A percentile compares a stretch with the other conserved stretches of the same genome.
These are phyloP conservation scores for Parmales sp. DNA, from an alignment of 108 stramenopile species.

Conservation along the genomic window DNA sequence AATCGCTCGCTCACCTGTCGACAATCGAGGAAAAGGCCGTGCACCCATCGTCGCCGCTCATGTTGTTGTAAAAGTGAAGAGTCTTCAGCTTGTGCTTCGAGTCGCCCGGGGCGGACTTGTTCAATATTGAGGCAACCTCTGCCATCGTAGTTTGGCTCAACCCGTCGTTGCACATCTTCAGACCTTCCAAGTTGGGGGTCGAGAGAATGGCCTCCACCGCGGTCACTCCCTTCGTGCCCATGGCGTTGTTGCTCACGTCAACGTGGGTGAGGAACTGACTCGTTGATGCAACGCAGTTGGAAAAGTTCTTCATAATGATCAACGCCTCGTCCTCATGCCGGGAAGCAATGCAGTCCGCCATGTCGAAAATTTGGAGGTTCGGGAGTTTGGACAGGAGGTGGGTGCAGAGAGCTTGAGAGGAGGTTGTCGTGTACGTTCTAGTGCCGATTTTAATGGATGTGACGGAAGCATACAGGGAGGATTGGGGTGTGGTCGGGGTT, in stretches of 20 bases:
- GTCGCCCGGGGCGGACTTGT: slow-evolving; percentile 1
- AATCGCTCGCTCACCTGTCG: slow-evolving; percentile 32
- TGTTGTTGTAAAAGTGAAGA: slow-evolving; percentile 46
- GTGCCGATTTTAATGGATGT: too few relatives aligned
- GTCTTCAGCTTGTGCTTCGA: slow-evolving; percentile 30
- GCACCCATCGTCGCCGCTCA: slow-evolving; percentile 42
- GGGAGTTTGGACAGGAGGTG: too few relatives aligned
- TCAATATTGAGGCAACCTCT: slow-evolving; percentile 33
- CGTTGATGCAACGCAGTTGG: too few relatives aligned
- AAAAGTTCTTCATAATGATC: too few relatives aligned
- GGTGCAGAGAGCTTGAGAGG: too few relatives aligned
- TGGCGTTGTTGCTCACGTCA: slow-evolving; percentile 40
- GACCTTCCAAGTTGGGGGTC: slow-evolving; percentile 19
- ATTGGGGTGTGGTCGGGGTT: too few relatives aligned
- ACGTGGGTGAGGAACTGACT: too few relatives aligned
- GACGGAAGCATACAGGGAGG: too few relatives aligned
- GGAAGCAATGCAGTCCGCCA: too few relatives aligned
- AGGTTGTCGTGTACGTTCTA: too few relatives aligned
- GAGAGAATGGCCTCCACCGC: slow-evolving; percentile 29
- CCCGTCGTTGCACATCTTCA: slow-evolving; percentile 38
- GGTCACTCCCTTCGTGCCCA: slow-evolving; percentile 35
- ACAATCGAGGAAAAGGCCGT: background rate
- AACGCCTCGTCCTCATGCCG: too few relatives aligned
- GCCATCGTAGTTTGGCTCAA: slow-evolving; percentile 30
- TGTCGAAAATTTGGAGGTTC: too few relatives aligned